phyloP scores from a whole-genome alignment of 352 stramenopile genomes.

The Globisporangium nagaii region DNA sequence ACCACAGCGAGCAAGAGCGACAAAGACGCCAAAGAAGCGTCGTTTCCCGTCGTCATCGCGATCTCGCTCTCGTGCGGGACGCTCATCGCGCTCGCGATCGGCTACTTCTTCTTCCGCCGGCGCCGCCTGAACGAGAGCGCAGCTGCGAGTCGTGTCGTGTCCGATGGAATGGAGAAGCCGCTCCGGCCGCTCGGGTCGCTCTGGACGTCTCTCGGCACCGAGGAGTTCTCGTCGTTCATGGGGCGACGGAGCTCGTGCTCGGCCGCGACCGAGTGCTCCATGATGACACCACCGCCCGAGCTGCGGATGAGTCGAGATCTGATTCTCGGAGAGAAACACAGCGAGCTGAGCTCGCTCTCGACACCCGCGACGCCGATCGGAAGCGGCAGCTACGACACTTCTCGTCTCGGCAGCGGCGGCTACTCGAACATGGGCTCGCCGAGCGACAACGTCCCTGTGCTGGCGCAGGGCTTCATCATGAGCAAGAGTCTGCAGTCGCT shows the following conservation, averaged over 20 bases:
- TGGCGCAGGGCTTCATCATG: conserved; percentile 14
- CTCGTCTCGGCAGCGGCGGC: background rate
- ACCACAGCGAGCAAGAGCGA: background rate
- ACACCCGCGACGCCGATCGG: background rate
- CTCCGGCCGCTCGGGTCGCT: conserved; percentile 1
- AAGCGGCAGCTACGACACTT: background rate
- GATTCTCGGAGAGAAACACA: background rate
- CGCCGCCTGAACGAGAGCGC: conserved; percentile 1
- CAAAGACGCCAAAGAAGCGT: background rate
- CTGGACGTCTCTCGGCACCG: conserved; percentile 1
- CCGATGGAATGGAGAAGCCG: conserved; percentile 7
- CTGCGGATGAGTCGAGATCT: background rate
- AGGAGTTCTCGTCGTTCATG: conserved; percentile 2
- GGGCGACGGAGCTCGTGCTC: background rate
- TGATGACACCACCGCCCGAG: conserved; percentile 4
- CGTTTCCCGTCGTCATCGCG: conserved; percentile 1
- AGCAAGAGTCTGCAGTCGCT: conserved; percentile 24
- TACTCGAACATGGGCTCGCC: conserved; percentile 3
- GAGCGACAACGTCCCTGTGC: background rate
- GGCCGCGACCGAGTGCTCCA: background rate
- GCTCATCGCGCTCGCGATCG: conserved; percentile 4
- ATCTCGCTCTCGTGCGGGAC: conserved; percentile 13
- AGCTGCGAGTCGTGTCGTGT: background rate
- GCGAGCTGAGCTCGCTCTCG: background rate
- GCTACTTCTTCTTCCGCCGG: conserved; percentile 6